phyloP scores from a whole-genome alignment of 257 asterid genomes.

The Petrea volubilis region DNA sequence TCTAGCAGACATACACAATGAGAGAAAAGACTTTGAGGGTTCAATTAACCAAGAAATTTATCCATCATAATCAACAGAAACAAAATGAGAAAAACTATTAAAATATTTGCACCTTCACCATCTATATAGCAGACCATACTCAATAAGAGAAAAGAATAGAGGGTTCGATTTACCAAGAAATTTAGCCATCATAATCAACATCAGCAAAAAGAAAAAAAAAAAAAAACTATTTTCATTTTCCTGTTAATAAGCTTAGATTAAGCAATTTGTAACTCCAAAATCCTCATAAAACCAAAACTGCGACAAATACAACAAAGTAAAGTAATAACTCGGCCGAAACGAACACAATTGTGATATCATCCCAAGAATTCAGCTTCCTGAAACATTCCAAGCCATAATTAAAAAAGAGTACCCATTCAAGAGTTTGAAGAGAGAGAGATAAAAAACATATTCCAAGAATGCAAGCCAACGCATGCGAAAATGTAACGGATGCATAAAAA shows the following conservation, averaged over 20 bases:
- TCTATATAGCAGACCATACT: not conserved
- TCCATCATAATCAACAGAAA: not conserved
- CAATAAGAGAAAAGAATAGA: not conserved
- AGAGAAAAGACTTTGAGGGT: not conserved
- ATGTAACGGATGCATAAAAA: not conserved
- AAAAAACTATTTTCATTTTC: not conserved
- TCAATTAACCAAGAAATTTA: not conserved
- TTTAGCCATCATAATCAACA: conserved; percentile 1
- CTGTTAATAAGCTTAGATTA: not conserved
- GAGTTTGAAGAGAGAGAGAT: not conserved
- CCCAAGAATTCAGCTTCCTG: conserved; percentile 5
- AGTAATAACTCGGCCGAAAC: not conserved
- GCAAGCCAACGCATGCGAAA: not conserved
- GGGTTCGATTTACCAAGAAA: not conserved
- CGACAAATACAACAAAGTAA: conserved; percentile 1
- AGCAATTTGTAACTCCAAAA: not conserved
- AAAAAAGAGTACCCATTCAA: not conserved
- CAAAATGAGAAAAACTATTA: not conserved
- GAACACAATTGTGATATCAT: not conserved
- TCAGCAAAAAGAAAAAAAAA: not conserved
- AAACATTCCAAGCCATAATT: not conserved
- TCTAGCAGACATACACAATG: not conserved
- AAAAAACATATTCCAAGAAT: not conserved
- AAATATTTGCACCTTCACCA: not conserved
- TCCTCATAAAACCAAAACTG: conserved; percentile 2